phyloP scores from a whole-genome alignment of 306 rosid species.

The Cucurbita pepo region DNA sequence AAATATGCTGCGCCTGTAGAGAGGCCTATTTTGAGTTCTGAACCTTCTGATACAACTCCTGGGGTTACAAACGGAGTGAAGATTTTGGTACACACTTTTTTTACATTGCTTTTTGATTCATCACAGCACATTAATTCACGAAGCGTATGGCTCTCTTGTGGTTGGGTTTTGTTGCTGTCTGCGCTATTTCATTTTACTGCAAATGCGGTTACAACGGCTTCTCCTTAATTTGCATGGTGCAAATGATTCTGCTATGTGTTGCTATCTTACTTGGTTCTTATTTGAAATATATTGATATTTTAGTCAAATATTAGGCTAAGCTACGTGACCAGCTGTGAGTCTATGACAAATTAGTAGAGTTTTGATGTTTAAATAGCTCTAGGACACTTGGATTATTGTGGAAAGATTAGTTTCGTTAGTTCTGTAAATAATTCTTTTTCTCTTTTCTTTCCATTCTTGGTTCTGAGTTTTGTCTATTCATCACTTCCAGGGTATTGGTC shows the following conservation, averaged over 20 bases:
- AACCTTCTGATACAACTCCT: constrained; percentile 33
- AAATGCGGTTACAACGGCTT: neutral
- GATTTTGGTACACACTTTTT: constrained; percentile 33
- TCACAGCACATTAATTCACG: neutral
- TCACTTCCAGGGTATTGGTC: constrained; percentile 55
- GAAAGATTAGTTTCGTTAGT: neutral
- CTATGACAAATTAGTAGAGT: neutral
- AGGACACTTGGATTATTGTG: neutral
- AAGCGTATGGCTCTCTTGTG: neutral
- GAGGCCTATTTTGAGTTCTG: constrained; percentile 36
- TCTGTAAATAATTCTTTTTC: neutral
- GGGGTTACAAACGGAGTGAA: constrained; percentile 50
- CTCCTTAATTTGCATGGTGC: neutral
- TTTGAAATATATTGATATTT: neutral
- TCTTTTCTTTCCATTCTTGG: constrained; percentile 8
- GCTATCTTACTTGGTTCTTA: neutral
- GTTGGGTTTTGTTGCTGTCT: neutral
- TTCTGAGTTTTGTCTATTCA: constrained; percentile 10
- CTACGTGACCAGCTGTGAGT: neutral
- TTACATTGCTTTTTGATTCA: neutral
- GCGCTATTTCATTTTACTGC: neutral
- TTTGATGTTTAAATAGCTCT: neutral
- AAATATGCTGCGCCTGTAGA: constrained; percentile 52
- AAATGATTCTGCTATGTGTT: neutral
- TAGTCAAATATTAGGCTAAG: neutral